Evolutionary conservation across 192 early-diverging fungal genomes (phyloP).

Genomic region (Backusella morwellensis): DNA sequence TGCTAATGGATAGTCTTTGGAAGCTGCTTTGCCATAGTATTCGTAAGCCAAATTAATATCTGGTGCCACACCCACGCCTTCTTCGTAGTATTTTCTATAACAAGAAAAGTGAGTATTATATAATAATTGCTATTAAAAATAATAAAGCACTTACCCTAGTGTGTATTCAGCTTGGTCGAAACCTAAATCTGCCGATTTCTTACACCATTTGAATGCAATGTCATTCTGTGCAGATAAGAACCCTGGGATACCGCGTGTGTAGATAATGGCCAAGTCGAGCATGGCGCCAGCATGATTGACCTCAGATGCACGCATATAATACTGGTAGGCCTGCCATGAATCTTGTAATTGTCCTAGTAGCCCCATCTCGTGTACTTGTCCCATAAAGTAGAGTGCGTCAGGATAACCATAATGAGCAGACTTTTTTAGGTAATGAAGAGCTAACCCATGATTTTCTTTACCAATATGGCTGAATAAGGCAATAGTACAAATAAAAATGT

Average conservation of each 20-base stretch:
- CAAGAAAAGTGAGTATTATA: background rate
- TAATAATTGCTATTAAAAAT: slow-evolving; percentile 1
- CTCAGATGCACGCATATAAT: slow-evolving; percentile 81
- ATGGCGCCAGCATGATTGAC: slow-evolving; percentile 77
- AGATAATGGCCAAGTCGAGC: slow-evolving; percentile 87
- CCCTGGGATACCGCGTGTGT: slow-evolving; percentile 59
- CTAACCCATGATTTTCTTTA: slow-evolving; percentile 61
- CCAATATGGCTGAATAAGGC: slow-evolving; percentile 22
- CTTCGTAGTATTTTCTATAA: slow-evolving; percentile 35
- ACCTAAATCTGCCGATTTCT: slow-evolving; percentile 75
- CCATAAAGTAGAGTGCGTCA: slow-evolving; percentile 76
- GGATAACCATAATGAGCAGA: slow-evolving; percentile 74
- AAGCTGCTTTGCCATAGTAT: slow-evolving; percentile 35
- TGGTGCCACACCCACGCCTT: slow-evolving; percentile 20
- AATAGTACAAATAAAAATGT: background rate
- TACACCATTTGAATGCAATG: slow-evolving; percentile 79
- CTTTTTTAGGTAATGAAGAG: slow-evolving; percentile 68
- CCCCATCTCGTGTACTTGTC: slow-evolving; percentile 79
- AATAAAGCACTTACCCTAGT: slow-evolving; percentile 66
- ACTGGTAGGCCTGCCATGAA: slow-evolving; percentile 63
- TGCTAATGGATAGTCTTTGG: slow-evolving; percentile 31
- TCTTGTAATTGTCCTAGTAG: slow-evolving; percentile 65
- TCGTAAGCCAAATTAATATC: slow-evolving; percentile 31
- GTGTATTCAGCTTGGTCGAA: slow-evolving; percentile 82
- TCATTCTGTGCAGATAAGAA: slow-evolving; percentile 15